A percentile compares a stretch with the other conserved stretches of the same genome.
Conservation (phyloP, 352 stramenopile genomes). For the Lagenidium giganteum region DNA sequence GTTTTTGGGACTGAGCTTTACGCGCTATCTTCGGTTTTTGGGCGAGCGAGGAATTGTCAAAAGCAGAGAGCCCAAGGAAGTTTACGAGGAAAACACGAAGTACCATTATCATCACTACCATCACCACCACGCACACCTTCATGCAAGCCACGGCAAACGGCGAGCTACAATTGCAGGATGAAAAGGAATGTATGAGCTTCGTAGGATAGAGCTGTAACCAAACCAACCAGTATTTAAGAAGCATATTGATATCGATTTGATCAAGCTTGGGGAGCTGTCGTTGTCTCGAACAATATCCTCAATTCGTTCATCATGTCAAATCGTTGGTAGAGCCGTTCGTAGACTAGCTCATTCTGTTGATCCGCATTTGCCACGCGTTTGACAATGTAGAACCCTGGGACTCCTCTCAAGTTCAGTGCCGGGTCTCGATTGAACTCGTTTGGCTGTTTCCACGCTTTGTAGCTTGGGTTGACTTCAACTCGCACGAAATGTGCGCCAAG, state of each 20-base stretch:
- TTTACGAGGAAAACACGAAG: no score
- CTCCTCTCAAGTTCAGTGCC: conserved; percentile 40
- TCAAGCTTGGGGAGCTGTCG: conserved; percentile 29
- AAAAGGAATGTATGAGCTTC: no score
- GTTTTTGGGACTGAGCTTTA: conserved; percentile 68
- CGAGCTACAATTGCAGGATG: conserved; percentile 1
- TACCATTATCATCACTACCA: no score
- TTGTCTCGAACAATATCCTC: no score
- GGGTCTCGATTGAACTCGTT: conserved; percentile 55
- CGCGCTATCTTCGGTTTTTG: conserved; percentile 56
- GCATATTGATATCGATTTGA: no score
- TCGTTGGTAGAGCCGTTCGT: conserved; percentile 40
- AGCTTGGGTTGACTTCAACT: conserved; percentile 57
- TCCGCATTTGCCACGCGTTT: conserved; percentile 15
- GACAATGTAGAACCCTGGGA: conserved; percentile 46
- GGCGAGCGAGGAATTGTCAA: conserved; percentile 56
- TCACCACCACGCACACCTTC: no score
- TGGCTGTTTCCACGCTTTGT: conserved; percentile 54
- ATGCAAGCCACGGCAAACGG: background rate
- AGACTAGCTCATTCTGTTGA: conserved; percentile 34
- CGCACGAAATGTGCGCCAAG: conserved; percentile 46
- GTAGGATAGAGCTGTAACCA: no score
- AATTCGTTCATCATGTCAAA: conserved; percentile 43
- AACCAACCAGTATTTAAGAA: no score
- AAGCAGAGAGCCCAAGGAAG: no score